Evolutionary conservation across 2,329 filamentous ascomycete species (phyloP).

Genomic region (Alternaria brassicae): DNA sequence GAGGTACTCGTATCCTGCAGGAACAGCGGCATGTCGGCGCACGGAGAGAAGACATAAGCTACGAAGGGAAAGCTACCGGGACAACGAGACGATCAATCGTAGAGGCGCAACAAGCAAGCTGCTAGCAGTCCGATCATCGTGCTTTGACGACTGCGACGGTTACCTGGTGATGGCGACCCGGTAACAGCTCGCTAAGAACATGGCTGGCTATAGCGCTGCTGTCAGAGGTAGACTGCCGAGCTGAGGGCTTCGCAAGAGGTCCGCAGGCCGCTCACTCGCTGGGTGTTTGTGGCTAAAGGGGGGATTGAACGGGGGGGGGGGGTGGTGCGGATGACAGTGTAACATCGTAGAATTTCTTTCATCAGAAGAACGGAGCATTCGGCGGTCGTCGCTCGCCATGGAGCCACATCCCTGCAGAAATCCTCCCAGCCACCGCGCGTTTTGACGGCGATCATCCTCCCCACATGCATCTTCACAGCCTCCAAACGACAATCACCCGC

Average conservation of each 20-base stretch:
- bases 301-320: slow-evolving; percentile 31
- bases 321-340: slow-evolving; percentile 34
- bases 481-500: slow-evolving; percentile 27
- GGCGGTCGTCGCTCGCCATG: slow-evolving; percentile 24
- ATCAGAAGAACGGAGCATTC: slow-evolving; percentile 26
- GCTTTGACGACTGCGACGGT: slow-evolving; percentile 15
- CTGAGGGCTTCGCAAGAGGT: slow-evolving; percentile 19
- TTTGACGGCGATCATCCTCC: slow-evolving; percentile 39
- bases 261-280: slow-evolving; percentile 13
- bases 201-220: slow-evolving; percentile 38
- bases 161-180: slow-evolving; percentile 33
- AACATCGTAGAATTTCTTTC: slow-evolving; percentile 47
- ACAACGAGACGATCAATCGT: slow-evolving; percentile 12
- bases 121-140: slow-evolving; percentile 36
- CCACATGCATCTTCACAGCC: slow-evolving; percentile 27
- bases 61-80: slow-evolving; percentile 23
- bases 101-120: slow-evolving; percentile 18
- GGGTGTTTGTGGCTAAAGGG: slow-evolving; percentile 36
- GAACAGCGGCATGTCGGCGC: slow-evolving; percentile 27
- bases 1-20: slow-evolving; percentile 36
- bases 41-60: slow-evolving; percentile 9
- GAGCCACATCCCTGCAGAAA: slow-evolving; percentile 28
- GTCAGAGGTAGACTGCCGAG: slow-evolving; percentile 30
- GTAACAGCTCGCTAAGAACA: slow-evolving; percentile 28
- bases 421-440: slow-evolving; percentile 41